phyloP scores from a whole-genome alignment of 78 protist genomes.

The Guillardia theta region DNA sequence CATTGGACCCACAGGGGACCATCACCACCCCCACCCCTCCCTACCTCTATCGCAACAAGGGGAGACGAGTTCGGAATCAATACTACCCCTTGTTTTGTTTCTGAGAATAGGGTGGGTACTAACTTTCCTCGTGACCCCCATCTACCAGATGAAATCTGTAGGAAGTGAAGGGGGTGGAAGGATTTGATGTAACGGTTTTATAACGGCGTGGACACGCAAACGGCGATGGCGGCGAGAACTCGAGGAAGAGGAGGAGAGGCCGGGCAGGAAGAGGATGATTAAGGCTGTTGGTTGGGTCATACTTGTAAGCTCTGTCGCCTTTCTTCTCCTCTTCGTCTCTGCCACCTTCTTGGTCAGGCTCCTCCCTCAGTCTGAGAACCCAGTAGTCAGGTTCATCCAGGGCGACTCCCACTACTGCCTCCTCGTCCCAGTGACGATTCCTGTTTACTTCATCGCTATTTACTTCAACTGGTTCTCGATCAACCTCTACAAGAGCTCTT shows the following conservation, averaged over 20 bases:
- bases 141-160: background rate
- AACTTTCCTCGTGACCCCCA: background rate
- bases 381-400: background rate
- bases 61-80: no score
- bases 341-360: background rate
- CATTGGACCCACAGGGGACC: no score
- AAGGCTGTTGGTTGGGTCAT: background rate
- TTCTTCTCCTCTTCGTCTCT: background rate
- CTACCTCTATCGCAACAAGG: no score
- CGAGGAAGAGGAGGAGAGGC: background rate
- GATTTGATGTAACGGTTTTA: background rate
- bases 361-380: background rate
- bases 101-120: background rate
- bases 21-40: no score
- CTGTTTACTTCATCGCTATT: background rate
- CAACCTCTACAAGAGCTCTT: conserved; percentile 7
- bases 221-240: background rate
- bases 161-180: background rate
- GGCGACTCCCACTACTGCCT: background rate
- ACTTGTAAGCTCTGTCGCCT: background rate
- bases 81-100: background rate
- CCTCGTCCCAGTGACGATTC: background rate
- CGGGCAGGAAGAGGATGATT: background rate
- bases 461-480: conserved; percentile 19
- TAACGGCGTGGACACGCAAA: background rate